Percentiles rank a stretch among this genome's conserved stretches.
These are phyloP conservation scores for Mucor lusitanicus DNA, from an alignment of 371 early-diverging fungal species.

Conservation along the genomic window DNA sequence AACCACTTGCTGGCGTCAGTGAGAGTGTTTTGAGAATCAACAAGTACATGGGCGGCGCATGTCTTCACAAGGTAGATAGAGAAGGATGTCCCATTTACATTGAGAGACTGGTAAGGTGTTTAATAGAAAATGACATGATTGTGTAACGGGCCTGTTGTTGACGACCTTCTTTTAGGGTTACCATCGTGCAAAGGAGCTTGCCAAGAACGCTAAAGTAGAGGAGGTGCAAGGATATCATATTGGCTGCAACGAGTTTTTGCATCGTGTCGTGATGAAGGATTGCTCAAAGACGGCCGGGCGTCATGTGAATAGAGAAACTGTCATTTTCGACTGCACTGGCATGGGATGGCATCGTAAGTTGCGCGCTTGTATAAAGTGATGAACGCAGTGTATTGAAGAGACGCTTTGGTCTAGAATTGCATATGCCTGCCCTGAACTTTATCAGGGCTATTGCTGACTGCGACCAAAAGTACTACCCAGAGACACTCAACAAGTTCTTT, in stretches of 20 bases:
- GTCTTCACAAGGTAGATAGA: constrained; percentile 82
- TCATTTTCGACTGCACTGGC: constrained; percentile 84
- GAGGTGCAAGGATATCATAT: constrained; percentile 76
- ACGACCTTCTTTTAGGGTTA: constrained; percentile 48
- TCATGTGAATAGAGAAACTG: constrained; percentile 74
- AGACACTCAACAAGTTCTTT: constrained; percentile 76
- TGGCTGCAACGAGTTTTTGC: constrained; percentile 77
- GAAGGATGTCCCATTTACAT: constrained; percentile 82
- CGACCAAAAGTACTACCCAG: constrained; percentile 86
- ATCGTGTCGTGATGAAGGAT: constrained; percentile 71
- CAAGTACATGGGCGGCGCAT: constrained; percentile 77
- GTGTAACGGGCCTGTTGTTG: not conserved
- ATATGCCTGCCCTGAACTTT: constrained; percentile 77
- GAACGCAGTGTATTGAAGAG: constrained; percentile 15
- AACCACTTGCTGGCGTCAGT: constrained; percentile 62
- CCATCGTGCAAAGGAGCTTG: constrained; percentile 75
- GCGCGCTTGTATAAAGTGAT: not conserved
- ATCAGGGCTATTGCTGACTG: constrained; percentile 74
- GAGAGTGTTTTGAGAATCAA: constrained; percentile 69
- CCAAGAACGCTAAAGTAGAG: constrained; percentile 61
- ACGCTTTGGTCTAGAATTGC: constrained; percentile 52
- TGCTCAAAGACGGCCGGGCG: constrained; percentile 67
- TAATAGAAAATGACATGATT: not conserved
- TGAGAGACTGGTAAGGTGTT: constrained; percentile 55
- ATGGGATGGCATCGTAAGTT: constrained; percentile 73